Base-by-base conservation (phyloP, 129 eudicot species). In the Deinandra increscens region DNA sequence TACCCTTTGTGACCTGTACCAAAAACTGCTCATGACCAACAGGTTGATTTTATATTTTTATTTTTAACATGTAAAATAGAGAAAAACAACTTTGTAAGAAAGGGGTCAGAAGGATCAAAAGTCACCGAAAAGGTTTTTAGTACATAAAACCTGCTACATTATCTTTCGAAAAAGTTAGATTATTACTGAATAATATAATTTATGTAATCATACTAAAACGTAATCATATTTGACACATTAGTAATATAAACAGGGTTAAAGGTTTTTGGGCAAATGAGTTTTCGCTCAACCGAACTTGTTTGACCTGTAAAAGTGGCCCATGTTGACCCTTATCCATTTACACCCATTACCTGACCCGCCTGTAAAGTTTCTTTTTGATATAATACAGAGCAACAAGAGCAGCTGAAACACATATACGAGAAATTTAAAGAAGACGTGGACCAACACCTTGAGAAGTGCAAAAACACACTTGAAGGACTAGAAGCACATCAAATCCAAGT, bases 301-400 rank as follows among this genome's bases (percentile, higher is more conserved):
- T 33, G 34, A 68, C 41, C 59, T 11, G 8, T 45, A 66, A 17
- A 66, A 43, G 15, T 44, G 33, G 14, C 2, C 70, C 19, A 15
- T 39, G 5, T 67, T 49, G 34, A 49, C 42, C 58, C 23, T 11
- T 18, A 34, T 44, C 31, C 34, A 49, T n/a, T 31, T 22, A 48
- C 15, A 6, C 39, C 23, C 43, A 9, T 45, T 42, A 46, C 44
- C 44, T 1, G 13, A 18, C 68, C 46, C 61, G 18, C 6, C 1
- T 36, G 33, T 31, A 11, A 18, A 17, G 36, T 59, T 61, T 39
- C 34, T 45, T 54, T 39, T 22, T 43, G 66, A 9, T 41, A 42
- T 66, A 64, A 38, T 60, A 71, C 87, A 91, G 98, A 86, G 73
- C 85, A 85, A 82, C 87, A 82, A 81, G 94, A 84, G 60, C 84